Base-by-base conservation (phyloP, 331 rosid genomes). In the Phaseolus coccineus region DNA sequence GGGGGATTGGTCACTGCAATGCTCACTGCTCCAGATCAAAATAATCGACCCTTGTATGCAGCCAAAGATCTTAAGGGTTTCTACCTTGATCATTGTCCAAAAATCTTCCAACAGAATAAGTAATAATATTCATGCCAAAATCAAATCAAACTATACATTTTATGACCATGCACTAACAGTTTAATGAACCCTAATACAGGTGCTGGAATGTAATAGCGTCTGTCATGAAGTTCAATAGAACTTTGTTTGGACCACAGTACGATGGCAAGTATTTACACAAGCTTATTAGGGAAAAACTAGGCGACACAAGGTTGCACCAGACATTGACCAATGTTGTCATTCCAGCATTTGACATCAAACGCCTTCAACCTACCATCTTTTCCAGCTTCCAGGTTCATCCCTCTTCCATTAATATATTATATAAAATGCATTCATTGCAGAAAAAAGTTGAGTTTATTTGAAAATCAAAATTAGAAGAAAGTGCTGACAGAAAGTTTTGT, bases 281-380 rank as follows among this genome's bases (percentile, higher is more conserved):
- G 0, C 1, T 85, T 8, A n/a, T 85, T 0, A 70, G 19, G 59
- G 83, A 76, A 35, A 83, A 79, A 71, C 24, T 89, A 22, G 87
- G 89, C 24, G 76, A 66, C 62, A 66, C 56, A 16, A 66, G 55
- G 53, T 61, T 87, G 79, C 28, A 74, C 50, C 75, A 87, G 63
- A 84, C 93, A 4, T 52, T 85, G 7, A 87, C 91, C 3, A 87
- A 87, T 12, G 85, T 89, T 39, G 78, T 89, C 14, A 87, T 87
- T 66, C 91, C 91, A 33, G 57, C 88, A 30, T 89, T 89, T 66
- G 91, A 87, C 15, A 87, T 89, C 42, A 87, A 87, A 76, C 81
- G 57, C 11, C 89, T 89, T 67, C 89, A 85, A 61, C 90, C 90
- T 0, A 70, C 67, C 40, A 69, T 87, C 78, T 89, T 87, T 75